Conservation (phyloP, 305 asterid genomes). For the Fraxinus sp. region DNA sequence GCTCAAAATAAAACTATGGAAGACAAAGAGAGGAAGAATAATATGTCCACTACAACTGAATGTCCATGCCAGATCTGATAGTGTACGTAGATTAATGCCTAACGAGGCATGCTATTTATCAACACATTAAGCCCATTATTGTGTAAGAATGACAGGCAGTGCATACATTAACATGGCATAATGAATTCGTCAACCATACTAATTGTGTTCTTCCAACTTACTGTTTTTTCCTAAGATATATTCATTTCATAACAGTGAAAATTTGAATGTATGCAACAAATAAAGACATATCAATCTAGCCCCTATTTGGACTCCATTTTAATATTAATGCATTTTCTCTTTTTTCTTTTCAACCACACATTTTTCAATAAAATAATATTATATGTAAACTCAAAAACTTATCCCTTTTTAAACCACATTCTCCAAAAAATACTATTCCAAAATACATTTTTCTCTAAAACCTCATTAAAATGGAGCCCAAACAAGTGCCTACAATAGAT, state of each 20-base stretch:
- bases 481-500: neutral
- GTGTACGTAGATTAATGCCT: neutral
- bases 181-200: neutral
- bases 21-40: constrained; percentile 11
- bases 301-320: neutral
- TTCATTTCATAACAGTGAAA: neutral
- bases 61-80: neutral
- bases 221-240: neutral
- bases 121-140: neutral
- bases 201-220: neutral
- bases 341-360: neutral
- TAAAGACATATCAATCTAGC: neutral
- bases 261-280: constrained; percentile 9
- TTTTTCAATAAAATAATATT: no score
- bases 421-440: neutral
- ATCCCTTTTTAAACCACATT: neutral
- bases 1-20: constrained; percentile 15
- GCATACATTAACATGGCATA: constrained; percentile 10
- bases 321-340: neutral
- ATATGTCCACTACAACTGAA: constrained; percentile 7
- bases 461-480: neutral
- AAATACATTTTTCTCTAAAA: neutral
- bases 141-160: neutral
- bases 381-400: no score
- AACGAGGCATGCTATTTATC: constrained; percentile 4